These are phyloP conservation scores for Trametes gibbosa DNA, from an alignment of 768 basidiomycete species.

Conservation along the genomic window DNA sequence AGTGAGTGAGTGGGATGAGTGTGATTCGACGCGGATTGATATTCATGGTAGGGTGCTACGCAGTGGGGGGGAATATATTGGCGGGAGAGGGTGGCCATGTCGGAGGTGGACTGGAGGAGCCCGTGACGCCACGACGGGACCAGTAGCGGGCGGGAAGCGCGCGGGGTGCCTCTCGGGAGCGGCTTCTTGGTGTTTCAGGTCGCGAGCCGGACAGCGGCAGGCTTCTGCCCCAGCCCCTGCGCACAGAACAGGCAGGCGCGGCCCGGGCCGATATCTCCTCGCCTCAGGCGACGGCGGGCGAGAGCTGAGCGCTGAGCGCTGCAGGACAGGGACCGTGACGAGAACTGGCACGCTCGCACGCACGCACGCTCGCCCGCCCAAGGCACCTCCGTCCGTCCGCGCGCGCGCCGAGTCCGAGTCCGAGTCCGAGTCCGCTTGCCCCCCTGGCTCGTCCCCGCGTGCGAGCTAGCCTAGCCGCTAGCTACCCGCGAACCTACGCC, in stretches of 20 bases:
- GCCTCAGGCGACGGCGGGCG: too few relatives aligned
- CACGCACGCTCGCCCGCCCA: not conserved
- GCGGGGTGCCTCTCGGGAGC: constrained; percentile 1
- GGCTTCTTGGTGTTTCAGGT: constrained; percentile 23
- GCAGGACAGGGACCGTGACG: not conserved
- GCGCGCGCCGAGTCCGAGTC: not conserved
- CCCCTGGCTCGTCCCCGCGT: not conserved
- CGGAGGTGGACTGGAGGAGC: not conserved
- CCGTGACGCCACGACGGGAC: constrained; percentile 18
- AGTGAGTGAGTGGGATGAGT: too few relatives aligned
- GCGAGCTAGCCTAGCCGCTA: not conserved
- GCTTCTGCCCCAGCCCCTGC: not conserved
- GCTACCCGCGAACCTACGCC: constrained; percentile 18
- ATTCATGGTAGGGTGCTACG: too few relatives aligned
- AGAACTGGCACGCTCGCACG: not conserved
- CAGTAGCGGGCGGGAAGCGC: constrained; percentile 2
- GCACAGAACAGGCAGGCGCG: constrained; percentile 4
- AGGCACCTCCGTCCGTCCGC: too few relatives aligned
- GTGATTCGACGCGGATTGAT: too few relatives aligned
- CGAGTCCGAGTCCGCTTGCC: too few relatives aligned
- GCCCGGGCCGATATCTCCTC: too few relatives aligned
- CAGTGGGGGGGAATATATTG: too few relatives aligned
- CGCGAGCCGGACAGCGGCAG: constrained; percentile 24
- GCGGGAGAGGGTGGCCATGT: not conserved
- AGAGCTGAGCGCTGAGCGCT: not conserved